These are phyloP conservation scores for Nigrograna mackinnonii DNA, from an alignment of 2,329 filamentous ascomycete genomes.

Conservation along the genomic window DNA sequence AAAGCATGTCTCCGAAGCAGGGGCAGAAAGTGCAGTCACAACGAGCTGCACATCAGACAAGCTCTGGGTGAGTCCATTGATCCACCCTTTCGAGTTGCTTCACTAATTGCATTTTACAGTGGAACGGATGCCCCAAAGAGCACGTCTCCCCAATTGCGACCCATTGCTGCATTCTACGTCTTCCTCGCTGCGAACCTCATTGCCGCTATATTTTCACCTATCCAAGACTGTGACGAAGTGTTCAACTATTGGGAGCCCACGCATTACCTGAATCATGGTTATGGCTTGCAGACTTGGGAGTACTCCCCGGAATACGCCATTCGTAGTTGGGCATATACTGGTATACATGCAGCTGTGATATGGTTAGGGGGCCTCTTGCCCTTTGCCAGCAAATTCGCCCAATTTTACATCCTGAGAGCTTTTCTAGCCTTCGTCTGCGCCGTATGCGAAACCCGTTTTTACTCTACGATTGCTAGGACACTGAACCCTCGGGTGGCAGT, in stretches of 20 bases:
- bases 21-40: too few relatives aligned
- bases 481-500: conserved; percentile 83
- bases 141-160: conserved; percentile 56
- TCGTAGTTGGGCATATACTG: conserved; percentile 90
- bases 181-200: conserved; percentile 75
- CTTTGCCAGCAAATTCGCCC: conserved; percentile 52
- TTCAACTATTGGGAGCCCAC: conserved; percentile 99
- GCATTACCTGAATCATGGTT: conserved; percentile 90
- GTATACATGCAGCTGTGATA: conserved; percentile 74
- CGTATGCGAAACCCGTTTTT: conserved; percentile 79
- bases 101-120: too few relatives aligned
- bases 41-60: too few relatives aligned
- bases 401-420: conserved; percentile 88
- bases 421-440: conserved; percentile 77
- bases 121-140: conserved; percentile 6
- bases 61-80: too few relatives aligned
- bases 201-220: conserved; percentile 82
- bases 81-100: too few relatives aligned
- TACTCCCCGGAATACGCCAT: conserved; percentile 96
- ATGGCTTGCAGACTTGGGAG: conserved; percentile 97
- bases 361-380: conserved; percentile 64
- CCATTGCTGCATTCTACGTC: conserved; percentile 78
- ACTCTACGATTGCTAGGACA: conserved; percentile 73
- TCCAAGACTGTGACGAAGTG: conserved; percentile 97
- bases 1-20: too few relatives aligned